A percentile compares a stretch with the other conserved stretches of the same genome.
phyloP scores from a whole-genome alignment of 345 rosid genomes.

The Punica granatum region DNA sequence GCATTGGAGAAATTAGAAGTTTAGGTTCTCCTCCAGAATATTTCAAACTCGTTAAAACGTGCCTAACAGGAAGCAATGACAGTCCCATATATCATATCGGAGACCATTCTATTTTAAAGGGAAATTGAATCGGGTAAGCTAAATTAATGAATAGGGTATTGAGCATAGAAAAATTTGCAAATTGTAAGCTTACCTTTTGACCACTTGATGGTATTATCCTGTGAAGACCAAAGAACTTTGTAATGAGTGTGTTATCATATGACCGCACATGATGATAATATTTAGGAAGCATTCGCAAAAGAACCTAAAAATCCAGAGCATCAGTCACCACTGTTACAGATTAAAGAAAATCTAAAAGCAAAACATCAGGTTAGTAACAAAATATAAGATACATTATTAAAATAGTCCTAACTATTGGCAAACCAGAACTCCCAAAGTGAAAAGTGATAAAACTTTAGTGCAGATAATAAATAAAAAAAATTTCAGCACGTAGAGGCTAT shows the following conservation, averaged over 20 bases:
- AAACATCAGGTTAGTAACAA: background rate
- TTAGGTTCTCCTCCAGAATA: background rate
- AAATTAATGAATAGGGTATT: background rate
- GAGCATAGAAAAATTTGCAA: background rate
- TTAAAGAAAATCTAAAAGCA: background rate
- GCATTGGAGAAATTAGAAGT: constrained; percentile 23
- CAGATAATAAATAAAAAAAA: background rate
- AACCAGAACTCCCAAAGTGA: background rate
- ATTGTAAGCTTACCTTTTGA: constrained; percentile 58
- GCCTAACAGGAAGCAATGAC: background rate
- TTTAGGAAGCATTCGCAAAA: constrained; percentile 91
- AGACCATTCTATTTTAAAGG: background rate
- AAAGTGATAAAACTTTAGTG: background rate
- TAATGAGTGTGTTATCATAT: constrained; percentile 88
- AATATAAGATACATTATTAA: background rate
- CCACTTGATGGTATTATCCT: constrained; percentile 98
- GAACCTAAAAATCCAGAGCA: constrained; percentile 51
- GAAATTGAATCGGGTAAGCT: background rate
- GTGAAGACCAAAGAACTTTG: constrained; percentile 98
- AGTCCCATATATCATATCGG: background rate
- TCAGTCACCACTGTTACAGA: background rate
- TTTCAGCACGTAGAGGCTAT: background rate
- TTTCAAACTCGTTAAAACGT: background rate
- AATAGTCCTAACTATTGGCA: background rate
- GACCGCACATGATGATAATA: constrained; percentile 89